phyloP scores from a whole-genome alignment of 495 filamentous ascomycete species.

The Aspergillus olivimuriae region DNA sequence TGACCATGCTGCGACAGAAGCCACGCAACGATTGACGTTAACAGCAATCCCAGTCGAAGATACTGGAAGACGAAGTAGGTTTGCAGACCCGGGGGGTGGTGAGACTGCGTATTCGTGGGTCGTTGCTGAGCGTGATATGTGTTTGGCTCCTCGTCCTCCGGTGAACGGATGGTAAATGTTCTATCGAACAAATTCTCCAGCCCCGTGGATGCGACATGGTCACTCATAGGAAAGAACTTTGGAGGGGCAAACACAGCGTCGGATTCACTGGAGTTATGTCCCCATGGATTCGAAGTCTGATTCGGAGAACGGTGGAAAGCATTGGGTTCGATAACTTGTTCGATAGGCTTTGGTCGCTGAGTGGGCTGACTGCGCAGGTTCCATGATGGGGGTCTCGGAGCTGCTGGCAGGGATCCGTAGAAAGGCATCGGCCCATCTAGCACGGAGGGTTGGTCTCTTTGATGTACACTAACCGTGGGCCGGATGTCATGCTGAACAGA shows the following conservation, averaged over 20 bases:
- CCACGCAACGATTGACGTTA: constrained; percentile 29
- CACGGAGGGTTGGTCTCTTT: constrained; percentile 24
- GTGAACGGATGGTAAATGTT: constrained; percentile 36
- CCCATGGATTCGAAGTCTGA: constrained; percentile 19
- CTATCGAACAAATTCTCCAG: constrained; percentile 42
- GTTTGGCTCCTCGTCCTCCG: constrained; percentile 30
- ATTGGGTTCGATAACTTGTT: constrained; percentile 31
- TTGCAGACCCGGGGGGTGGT: constrained; percentile 8
- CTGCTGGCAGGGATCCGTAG: constrained; percentile 55
- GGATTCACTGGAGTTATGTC: constrained; percentile 9
- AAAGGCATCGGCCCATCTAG: constrained; percentile 49
- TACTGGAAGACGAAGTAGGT: constrained; percentile 20
- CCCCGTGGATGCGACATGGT: constrained; percentile 39
- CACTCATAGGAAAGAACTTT: constrained; percentile 44
- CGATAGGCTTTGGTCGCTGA: constrained; percentile 22
- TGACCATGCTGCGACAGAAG: constrained; percentile 26
- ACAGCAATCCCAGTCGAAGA: constrained; percentile 29
- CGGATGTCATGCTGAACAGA: constrained; percentile 44
- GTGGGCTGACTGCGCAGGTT: constrained; percentile 52
- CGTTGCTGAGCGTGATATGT: constrained; percentile 17
- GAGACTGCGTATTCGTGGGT: constrained; percentile 3
- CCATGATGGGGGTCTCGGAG: constrained; percentile 58
- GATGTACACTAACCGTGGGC: constrained; percentile 30
- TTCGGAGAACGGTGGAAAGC: constrained; percentile 28
- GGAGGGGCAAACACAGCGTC: constrained; percentile 40